Conservation (phyloP, 192 early-diverging fungal genomes). For the Coemansia sp. region DNA sequence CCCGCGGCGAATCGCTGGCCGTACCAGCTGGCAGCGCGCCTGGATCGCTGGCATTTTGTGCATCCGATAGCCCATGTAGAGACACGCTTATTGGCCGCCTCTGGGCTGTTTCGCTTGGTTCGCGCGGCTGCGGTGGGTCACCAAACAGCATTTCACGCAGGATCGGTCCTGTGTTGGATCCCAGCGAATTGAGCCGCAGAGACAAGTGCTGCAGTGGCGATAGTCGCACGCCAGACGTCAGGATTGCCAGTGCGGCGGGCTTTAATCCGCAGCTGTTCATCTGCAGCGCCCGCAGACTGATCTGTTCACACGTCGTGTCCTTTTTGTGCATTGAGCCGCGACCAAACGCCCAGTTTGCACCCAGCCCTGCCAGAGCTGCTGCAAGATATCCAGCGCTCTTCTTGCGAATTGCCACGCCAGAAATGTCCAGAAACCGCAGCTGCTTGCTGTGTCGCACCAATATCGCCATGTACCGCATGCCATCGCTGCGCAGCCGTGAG, state of each 20-base stretch:
- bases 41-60: conserved; percentile 29
- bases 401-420: conserved; percentile 68
- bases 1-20: conserved; percentile 33
- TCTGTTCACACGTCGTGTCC: conserved; percentile 31
- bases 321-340: conserved; percentile 51
- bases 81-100: conserved; percentile 47
- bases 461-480: conserved; percentile 72
- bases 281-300: conserved; percentile 47
- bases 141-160: conserved; percentile 54
- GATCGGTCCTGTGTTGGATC: conserved; percentile 41
- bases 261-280: conserved; percentile 58
- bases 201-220: conserved; percentile 52
- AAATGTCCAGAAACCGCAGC: conserved; percentile 68
- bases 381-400: conserved; percentile 66
- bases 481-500: conserved; percentile 64
- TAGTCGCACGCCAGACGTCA: conserved; percentile 52
- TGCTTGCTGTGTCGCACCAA: conserved; percentile 71
- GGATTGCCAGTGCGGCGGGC: conserved; percentile 49
- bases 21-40: conserved; percentile 6
- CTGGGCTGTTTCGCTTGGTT: conserved; percentile 12
- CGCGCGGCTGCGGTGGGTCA: conserved; percentile 40
- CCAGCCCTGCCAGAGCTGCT: conserved; percentile 60
- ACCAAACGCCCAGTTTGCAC: conserved; percentile 45
- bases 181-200: conserved; percentile 46
- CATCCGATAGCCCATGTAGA: conserved; percentile 49